These are phyloP conservation scores for Nakazawaea peltata DNA, from an alignment of 805 yeast species.

Conservation along the genomic window DNA sequence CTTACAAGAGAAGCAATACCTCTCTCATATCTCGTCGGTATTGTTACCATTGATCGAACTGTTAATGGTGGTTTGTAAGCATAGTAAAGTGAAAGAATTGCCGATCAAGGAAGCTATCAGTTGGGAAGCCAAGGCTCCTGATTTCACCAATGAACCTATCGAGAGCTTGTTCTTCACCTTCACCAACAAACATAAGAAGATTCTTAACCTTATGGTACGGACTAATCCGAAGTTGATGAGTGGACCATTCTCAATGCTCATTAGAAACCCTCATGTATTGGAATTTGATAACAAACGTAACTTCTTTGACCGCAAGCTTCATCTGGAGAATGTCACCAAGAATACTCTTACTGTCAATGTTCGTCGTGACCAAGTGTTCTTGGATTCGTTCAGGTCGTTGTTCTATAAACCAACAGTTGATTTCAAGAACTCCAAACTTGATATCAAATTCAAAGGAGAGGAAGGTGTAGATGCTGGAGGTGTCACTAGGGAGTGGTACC, in stretches of 20 bases:
- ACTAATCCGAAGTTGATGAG: slow-evolving; percentile 88
- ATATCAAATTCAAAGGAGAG: slow-evolving; percentile 84
- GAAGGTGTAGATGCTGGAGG: slow-evolving; percentile 99
- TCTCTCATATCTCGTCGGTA: slow-evolving; percentile 67
- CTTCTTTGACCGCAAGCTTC: slow-evolving; percentile 72
- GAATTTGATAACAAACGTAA: slow-evolving; percentile 93
- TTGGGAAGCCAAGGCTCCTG: slow-evolving; percentile 55
- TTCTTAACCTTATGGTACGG: slow-evolving; percentile 86
- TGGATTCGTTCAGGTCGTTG: slow-evolving; percentile 79
- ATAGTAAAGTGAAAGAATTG: slow-evolving; percentile 54
- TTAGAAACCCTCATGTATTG: slow-evolving; percentile 78
- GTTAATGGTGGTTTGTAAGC: slow-evolving; percentile 93
- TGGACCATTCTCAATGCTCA: slow-evolving; percentile 89
- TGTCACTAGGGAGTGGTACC: slow-evolving; percentile 95
- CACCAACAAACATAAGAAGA: slow-evolving; percentile 81
- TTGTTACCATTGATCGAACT: slow-evolving; percentile 84
- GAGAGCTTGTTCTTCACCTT: slow-evolving; percentile 77
- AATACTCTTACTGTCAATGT: slow-evolving; percentile 57
- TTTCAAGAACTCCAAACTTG: slow-evolving; percentile 63
- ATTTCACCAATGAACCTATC: slow-evolving; percentile 66
- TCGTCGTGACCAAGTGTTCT: slow-evolving; percentile 83
- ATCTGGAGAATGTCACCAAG: slow-evolving; percentile 33
- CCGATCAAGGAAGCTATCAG: slow-evolving; percentile 47
- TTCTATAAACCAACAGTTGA: slow-evolving; percentile 74
- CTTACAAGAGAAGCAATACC: slow-evolving; percentile 48